These are phyloP conservation scores for Anthracocystis panici-leucophaei DNA, from an alignment of 1,284 basidiomycete genomes.

Conservation along the genomic window DNA sequence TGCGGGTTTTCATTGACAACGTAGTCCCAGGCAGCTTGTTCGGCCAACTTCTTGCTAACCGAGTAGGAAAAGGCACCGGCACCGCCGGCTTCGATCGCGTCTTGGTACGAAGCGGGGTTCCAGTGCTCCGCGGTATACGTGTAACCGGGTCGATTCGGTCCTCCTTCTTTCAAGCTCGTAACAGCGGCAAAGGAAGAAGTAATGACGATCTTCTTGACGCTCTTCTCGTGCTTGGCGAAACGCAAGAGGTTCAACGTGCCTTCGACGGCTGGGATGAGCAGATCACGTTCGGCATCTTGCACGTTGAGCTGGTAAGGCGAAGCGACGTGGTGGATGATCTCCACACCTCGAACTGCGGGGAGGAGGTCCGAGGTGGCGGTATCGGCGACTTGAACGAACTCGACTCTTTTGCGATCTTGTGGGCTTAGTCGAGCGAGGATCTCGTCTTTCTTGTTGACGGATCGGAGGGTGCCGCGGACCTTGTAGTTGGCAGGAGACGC, in stretches of 20 bases:
- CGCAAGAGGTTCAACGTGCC: slow-evolving; percentile 67
- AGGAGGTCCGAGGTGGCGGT: slow-evolving; percentile 67
- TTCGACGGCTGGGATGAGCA: slow-evolving; percentile 69
- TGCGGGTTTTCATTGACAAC: slow-evolving; percentile 49
- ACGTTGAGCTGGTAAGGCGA: slow-evolving; percentile 65
- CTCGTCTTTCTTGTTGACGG: slow-evolving; percentile 52
- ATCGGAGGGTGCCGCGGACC: slow-evolving; percentile 61
- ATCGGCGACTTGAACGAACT: slow-evolving; percentile 66
- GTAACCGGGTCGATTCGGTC: slow-evolving; percentile 59
- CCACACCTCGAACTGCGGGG: slow-evolving; percentile 63
- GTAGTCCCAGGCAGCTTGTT: slow-evolving; percentile 64
- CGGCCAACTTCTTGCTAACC: slow-evolving; percentile 63
- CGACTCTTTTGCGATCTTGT: slow-evolving; percentile 48
- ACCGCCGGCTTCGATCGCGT: slow-evolving; percentile 53
- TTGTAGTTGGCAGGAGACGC: slow-evolving; percentile 53
- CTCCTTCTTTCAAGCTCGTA: slow-evolving; percentile 55
- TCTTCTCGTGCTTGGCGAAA: slow-evolving; percentile 57
- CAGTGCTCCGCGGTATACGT: slow-evolving; percentile 58
- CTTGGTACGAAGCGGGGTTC: slow-evolving; percentile 57
- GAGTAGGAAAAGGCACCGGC: slow-evolving; percentile 61
- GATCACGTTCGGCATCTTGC: slow-evolving; percentile 65
- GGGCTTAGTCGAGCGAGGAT: slow-evolving; percentile 47
- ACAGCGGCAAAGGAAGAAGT: slow-evolving; percentile 66
- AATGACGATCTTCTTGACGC: slow-evolving; percentile 63
- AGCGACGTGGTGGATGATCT: slow-evolving; percentile 48